Percentiles rank a stretch among this genome's conserved stretches.
Conservation (phyloP, 2,329 filamentous ascomycete species). For the Aureobasidium subglaciale region DNA sequence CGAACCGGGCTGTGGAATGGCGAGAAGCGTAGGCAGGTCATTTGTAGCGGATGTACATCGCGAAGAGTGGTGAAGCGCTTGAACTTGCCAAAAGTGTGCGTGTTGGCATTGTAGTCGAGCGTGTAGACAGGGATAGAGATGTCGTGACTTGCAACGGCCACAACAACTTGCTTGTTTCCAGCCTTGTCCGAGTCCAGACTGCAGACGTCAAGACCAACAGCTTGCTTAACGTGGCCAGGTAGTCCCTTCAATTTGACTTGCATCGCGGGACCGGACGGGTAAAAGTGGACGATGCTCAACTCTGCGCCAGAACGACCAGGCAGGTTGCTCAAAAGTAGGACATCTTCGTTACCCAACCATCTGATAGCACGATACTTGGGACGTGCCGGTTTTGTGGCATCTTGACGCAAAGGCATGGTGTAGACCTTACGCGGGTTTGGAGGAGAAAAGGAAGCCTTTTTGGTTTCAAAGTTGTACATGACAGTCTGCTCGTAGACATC, state of each 20-base stretch:
- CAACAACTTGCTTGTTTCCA: slow-evolving; percentile 65
- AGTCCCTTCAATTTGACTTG: slow-evolving; percentile 51
- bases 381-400: slow-evolving; percentile 29
- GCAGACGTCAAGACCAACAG: slow-evolving; percentile 70
- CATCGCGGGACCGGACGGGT: slow-evolving; percentile 48
- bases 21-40: slow-evolving; percentile 48
- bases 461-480: slow-evolving; percentile 40
- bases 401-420: slow-evolving; percentile 31
- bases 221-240: slow-evolving; percentile 62
- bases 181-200: slow-evolving; percentile 54
- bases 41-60: slow-evolving; percentile 51
- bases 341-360: slow-evolving; percentile 46
- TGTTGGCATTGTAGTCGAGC: slow-evolving; percentile 57
- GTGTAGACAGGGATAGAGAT: slow-evolving; percentile 72
- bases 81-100: slow-evolving; percentile 42
- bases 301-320: slow-evolving; percentile 50
- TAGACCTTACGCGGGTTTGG: slow-evolving; percentile 39
- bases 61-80: slow-evolving; percentile 44
- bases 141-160: slow-evolving; percentile 75
- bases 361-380: slow-evolving; percentile 49
- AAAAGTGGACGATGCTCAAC: slow-evolving; percentile 51
- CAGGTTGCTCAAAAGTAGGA: slow-evolving; percentile 51
- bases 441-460: slow-evolving; percentile 31
- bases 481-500: slow-evolving; percentile 64
- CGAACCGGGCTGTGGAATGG: slow-evolving; percentile 37